Evolutionary conservation across 1,284 basidiomycete species (phyloP).

Genomic region (Trichosporon sp.): DNA sequence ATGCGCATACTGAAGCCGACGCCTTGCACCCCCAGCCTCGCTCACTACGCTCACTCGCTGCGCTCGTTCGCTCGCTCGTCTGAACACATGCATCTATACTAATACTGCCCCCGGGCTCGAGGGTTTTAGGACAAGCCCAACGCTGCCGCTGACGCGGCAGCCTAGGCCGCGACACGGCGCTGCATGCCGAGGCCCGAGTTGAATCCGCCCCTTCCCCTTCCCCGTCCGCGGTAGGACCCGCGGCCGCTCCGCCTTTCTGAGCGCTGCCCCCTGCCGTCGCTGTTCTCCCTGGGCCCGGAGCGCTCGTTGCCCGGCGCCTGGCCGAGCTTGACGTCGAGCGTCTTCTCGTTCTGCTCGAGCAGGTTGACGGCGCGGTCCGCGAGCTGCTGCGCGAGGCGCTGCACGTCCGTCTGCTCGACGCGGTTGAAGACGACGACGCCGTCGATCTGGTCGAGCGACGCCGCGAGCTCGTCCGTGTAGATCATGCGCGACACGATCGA

Average conservation of each 20-base stretch:
- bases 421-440: conserved; percentile 85
- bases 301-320: conserved; percentile 56
- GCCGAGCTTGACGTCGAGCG: conserved; percentile 83
- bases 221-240: conserved; percentile 27
- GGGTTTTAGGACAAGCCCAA: neutral
- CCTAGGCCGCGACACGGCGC: conserved; percentile 28
- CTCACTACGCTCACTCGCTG: conserved; percentile 3
- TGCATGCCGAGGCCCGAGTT: conserved; percentile 30
- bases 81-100: conserved; percentile 7
- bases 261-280: conserved; percentile 35
- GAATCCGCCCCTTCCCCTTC: conserved; percentile 41
- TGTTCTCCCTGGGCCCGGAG: conserved; percentile 53
- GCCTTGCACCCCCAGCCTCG: too few species aligned
- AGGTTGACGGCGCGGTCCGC: conserved; percentile 81
- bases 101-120: neutral
- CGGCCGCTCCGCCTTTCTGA: conserved; percentile 38
- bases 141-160: neutral
- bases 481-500: conserved; percentile 98
- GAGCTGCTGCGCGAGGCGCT: conserved; percentile 79
- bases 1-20: too few species aligned
- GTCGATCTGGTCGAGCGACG: conserved; percentile 84
- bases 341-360: conserved; percentile 95
- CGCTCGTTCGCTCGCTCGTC: conserved; percentile 18
- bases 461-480: conserved; percentile 92
- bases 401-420: conserved; percentile 80